These are phyloP conservation scores for Colletotrichum australisinense DNA, from an alignment of 2,329 filamentous ascomycete species.

Conservation along the genomic window DNA sequence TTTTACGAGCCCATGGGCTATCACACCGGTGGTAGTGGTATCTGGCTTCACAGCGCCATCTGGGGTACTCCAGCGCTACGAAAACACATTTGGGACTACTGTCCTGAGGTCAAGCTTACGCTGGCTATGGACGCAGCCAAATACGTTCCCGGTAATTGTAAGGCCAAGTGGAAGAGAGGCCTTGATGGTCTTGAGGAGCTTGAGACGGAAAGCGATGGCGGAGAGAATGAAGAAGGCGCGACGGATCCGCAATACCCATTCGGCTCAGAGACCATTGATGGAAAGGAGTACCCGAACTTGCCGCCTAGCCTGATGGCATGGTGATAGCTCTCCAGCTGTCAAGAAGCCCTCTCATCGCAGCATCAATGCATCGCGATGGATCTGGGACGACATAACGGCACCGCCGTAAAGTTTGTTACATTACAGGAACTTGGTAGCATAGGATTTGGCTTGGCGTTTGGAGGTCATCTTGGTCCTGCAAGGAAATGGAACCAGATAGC, in stretches of 20 bases:
- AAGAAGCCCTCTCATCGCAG: neutral
- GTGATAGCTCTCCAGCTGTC: constrained; percentile 11
- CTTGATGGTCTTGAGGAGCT: constrained; percentile 30
- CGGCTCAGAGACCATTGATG: constrained; percentile 54
- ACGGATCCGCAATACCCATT: constrained; percentile 42
- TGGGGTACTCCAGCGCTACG: constrained; percentile 61
- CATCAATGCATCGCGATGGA: neutral
- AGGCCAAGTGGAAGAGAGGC: constrained; percentile 57
- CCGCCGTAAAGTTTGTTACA: constrained; percentile 10
- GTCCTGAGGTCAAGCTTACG: constrained; percentile 69
- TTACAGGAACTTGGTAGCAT: constrained; percentile 1
- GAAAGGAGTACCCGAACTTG: constrained; percentile 52
- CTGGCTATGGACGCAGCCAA: constrained; percentile 64
- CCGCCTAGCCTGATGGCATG: constrained; percentile 44
- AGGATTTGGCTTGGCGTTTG: constrained; percentile 26
- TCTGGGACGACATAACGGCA: neutral
- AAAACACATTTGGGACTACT: constrained; percentile 66
- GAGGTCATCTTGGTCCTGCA: constrained; percentile 1
- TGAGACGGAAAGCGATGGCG: constrained; percentile 35
- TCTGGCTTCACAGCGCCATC: constrained; percentile 55
- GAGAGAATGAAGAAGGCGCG: constrained; percentile 32
- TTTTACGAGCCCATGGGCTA: constrained; percentile 70
- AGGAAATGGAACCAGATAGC: constrained; percentile 9
- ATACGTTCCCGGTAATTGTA: constrained; percentile 61
- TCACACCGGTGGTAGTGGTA: constrained; percentile 63